These are phyloP conservation scores for Candida suzukii DNA, from an alignment of 805 yeast genomes.

Conservation along the genomic window DNA sequence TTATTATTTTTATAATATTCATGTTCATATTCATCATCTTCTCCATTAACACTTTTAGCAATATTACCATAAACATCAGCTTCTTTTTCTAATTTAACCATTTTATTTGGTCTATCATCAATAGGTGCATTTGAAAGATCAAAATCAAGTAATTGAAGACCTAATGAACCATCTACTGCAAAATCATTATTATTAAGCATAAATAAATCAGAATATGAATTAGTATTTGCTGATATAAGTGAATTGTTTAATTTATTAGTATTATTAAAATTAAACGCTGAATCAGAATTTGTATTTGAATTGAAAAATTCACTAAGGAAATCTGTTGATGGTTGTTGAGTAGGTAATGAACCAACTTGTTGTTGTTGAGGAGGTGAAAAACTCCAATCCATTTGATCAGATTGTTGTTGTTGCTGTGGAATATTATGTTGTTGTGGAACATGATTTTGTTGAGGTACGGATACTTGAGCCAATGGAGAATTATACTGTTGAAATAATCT, in stretches of 20 bases:
- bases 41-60: no score
- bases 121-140: conserved; percentile 19
- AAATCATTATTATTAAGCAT: conserved; percentile 37
- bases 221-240: conserved; percentile 1
- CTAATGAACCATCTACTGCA: conserved; percentile 79
- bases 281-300: neutral
- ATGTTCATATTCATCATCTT: neutral
- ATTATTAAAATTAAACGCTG: conserved; percentile 1
- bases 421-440: neutral
- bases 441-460: no score
- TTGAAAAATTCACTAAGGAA: conserved; percentile 1
- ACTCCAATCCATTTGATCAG: conserved; percentile 2
- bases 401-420: conserved; percentile 3
- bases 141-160: conserved; percentile 58
- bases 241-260: neutral
- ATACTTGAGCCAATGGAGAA: neutral
- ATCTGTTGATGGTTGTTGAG: no score
- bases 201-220: conserved; percentile 23
- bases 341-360: no score
- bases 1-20: neutral
- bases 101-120: neutral
- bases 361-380: no score
- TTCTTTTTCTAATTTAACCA: neutral
- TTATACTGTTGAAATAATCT: conserved; percentile 7
- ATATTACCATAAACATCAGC: no score